Conservation (phyloP, 164 flowering plant species). For the Malania oleifera region DNA sequence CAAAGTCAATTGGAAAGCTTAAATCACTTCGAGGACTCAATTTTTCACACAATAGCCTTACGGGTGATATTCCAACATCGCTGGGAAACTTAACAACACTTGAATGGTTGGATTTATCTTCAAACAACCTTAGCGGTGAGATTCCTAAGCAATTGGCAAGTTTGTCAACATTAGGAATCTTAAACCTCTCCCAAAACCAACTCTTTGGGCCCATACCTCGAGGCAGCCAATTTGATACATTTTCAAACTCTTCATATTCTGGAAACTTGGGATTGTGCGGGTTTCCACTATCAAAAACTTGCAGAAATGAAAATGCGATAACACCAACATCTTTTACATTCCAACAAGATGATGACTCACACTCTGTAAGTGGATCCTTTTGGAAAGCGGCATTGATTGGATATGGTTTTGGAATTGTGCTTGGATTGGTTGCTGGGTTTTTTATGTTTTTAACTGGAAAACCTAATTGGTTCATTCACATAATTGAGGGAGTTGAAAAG, state of each 20-base stretch:
- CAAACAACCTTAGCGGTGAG: slow-evolving; percentile 17
- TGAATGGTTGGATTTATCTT: slow-evolving; percentile 24
- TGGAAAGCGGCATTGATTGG: slow-evolving; percentile 8
- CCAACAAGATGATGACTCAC: not conserved
- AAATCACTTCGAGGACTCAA: slow-evolving; percentile 14
- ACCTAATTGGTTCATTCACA: too few species aligned
- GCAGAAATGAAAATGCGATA: not conserved
- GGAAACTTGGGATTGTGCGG: slow-evolving; percentile 23
- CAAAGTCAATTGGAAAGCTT: too few species aligned
- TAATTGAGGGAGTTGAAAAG: too few species aligned
- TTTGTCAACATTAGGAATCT: slow-evolving; percentile 3
- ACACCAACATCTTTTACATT: not conserved
- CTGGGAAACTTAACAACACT: slow-evolving; percentile 7
- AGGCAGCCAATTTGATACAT: slow-evolving; percentile 14
- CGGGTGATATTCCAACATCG: slow-evolving; percentile 15
- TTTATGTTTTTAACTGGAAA: too few species aligned
- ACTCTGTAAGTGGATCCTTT: not conserved
- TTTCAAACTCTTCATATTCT: slow-evolving; percentile 9
- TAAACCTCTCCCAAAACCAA: slow-evolving; percentile 18
- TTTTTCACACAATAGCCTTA: slow-evolving; percentile 15
- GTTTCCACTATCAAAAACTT: slow-evolving; percentile 13
- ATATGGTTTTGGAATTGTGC: slow-evolving; percentile 1
- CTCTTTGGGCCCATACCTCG: slow-evolving; percentile 8
- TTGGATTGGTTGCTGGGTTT: too few species aligned
- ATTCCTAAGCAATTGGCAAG: slow-evolving; percentile 13